Conservation (phyloP, 768 basidiomycete genomes). For the Lepiota brunneoincarnata region DNA sequence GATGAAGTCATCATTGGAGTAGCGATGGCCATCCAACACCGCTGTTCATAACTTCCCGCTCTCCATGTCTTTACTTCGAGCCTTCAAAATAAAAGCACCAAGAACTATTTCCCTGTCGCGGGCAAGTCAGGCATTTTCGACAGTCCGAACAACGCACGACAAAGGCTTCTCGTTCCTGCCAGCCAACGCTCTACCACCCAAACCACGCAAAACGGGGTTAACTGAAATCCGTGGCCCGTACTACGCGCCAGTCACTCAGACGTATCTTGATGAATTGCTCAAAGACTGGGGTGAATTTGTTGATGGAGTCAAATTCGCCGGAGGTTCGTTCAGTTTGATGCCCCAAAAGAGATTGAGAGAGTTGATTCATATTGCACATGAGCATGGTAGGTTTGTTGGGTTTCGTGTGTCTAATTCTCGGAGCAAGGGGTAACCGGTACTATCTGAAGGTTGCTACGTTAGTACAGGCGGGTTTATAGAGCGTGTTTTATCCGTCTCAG, state of each 20-base stretch:
- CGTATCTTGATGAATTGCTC: conserved; percentile 38
- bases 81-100: background rate
- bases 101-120: background rate
- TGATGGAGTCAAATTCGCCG: conserved; percentile 45
- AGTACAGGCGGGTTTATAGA: conserved; percentile 42
- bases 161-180: conserved; percentile 26
- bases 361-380: conserved; percentile 39
- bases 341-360: conserved; percentile 33
- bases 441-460: conserved; percentile 26
- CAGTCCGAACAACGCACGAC: background rate
- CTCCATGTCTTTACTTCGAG: background rate
- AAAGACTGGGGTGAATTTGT: conserved; percentile 40
- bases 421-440: background rate
- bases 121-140: background rate
- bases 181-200: conserved; percentile 26
- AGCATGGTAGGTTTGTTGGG: conserved; percentile 23
- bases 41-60: background rate
- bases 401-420: background rate
- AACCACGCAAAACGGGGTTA: conserved; percentile 34
- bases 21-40: background rate
- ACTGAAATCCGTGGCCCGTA: conserved; percentile 46
- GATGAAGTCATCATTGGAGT: conserved; percentile 10
- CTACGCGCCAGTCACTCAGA: conserved; percentile 38
- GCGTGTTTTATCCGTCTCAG: conserved; percentile 31
- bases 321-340: conserved; percentile 41